Percentiles rank a stretch among this genome's conserved stretches.
These are phyloP conservation scores for Hawksworthiomyces lignivorus DNA, from an alignment of 2,329 filamentous ascomycete species.

Conservation along the genomic window DNA sequence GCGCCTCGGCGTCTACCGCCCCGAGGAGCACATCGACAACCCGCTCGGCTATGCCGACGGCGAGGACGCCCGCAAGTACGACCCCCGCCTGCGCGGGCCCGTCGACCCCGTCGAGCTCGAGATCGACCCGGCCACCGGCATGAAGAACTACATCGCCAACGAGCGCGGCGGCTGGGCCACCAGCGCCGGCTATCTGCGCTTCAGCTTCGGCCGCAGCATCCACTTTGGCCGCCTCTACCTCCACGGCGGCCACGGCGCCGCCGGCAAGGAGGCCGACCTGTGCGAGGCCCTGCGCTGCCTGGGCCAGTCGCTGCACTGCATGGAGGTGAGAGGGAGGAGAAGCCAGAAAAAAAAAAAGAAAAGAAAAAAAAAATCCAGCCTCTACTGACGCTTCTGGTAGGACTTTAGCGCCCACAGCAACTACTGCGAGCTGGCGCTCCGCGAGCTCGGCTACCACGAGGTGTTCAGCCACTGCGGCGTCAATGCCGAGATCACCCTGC, in stretches of 20 bases:
- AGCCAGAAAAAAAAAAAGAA: neutral
- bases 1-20: conserved; percentile 70
- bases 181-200: conserved; percentile 75
- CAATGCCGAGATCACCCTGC: conserved; percentile 56
- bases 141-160: conserved; percentile 99
- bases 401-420: conserved; percentile 77
- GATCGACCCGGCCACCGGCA: conserved; percentile 71
- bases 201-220: conserved; percentile 65
- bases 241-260: conserved; percentile 49
- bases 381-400: conserved; percentile 16
- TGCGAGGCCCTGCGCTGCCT: conserved; percentile 71
- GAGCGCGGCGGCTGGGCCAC: conserved; percentile 84
- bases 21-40: conserved; percentile 69
- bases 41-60: conserved; percentile 83
- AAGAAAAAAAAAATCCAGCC: neutral
- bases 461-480: conserved; percentile 71
- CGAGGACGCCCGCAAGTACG: conserved; percentile 73
- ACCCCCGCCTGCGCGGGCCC: conserved; percentile 72
- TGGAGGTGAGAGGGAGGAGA: conserved; percentile 39
- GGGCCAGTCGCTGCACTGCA: conserved; percentile 67
- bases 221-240: conserved; percentile 73
- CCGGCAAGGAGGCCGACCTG: conserved; percentile 67
- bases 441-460: conserved; percentile 60
- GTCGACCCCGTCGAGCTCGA: conserved; percentile 64
- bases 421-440: conserved; percentile 70